Evolutionary conservation across 2,329 filamentous ascomycete species (phyloP).

Genomic region (Geosmithia putterillii): DNA sequence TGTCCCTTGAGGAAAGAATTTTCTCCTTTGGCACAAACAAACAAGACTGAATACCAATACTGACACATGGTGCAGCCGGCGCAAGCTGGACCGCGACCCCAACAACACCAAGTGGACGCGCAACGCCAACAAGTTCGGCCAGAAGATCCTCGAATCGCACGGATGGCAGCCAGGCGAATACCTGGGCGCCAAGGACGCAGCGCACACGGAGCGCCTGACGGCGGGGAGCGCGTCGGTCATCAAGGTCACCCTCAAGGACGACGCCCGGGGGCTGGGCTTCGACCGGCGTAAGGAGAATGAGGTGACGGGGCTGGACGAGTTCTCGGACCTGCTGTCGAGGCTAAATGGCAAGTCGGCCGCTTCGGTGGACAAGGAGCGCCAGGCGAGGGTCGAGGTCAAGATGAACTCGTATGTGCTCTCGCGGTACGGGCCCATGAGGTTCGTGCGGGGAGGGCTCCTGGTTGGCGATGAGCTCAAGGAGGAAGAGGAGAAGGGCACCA

Average conservation of each 20-base stretch:
- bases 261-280: slow-evolving; percentile 81
- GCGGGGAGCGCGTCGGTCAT: slow-evolving; percentile 77
- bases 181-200: slow-evolving; percentile 65
- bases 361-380: slow-evolving; percentile 58
- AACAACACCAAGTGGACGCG: slow-evolving; percentile 93
- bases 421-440: slow-evolving; percentile 71
- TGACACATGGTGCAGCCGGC: slow-evolving; percentile 12
- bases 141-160: slow-evolving; percentile 76
- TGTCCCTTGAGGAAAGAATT: too few relatives aligned
- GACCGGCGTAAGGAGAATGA: slow-evolving; percentile 62
- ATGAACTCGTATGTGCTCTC: slow-evolving; percentile 61
- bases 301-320: slow-evolving; percentile 74
- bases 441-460: slow-evolving; percentile 72
- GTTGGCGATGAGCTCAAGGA: slow-evolving; percentile 42
- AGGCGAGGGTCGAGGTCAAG: slow-evolving; percentile 56
- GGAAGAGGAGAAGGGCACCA: slow-evolving; percentile 7
- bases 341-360: slow-evolving; percentile 77
- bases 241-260: slow-evolving; percentile 74
- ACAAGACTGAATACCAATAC: background rate
- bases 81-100: slow-evolving; percentile 78
- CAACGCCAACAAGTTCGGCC: slow-evolving; percentile 72
- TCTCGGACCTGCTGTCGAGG: slow-evolving; percentile 75
- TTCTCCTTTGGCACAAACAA: background rate
- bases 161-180: slow-evolving; percentile 83
- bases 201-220: slow-evolving; percentile 65